Percentiles rank a stretch among this genome's conserved stretches.
Evolutionary conservation across 257 asterid species (phyloP).

Genomic region (Solanum chilense): DNA sequence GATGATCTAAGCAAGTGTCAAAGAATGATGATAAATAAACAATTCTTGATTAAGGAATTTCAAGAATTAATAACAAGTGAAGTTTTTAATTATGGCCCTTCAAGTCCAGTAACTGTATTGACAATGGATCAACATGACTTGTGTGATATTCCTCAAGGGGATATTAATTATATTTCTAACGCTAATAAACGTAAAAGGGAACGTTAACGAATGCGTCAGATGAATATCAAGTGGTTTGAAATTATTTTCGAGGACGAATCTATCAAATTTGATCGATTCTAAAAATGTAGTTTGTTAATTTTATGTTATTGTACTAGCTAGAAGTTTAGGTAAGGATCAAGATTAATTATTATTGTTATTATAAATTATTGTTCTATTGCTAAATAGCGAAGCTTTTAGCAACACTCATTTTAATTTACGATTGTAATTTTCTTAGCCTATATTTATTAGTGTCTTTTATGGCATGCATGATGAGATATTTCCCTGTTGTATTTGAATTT

Average conservation of each 20-base stretch:
- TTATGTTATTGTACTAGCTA: neutral
- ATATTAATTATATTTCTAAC: neutral
- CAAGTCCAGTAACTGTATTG: slow-evolving; percentile 69
- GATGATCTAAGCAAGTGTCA: slow-evolving; percentile 42
- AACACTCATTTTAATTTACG: neutral
- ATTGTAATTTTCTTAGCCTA: neutral
- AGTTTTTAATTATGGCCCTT: slow-evolving; percentile 11
- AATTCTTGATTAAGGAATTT: slow-evolving; percentile 1
- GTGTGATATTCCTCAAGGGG: neutral
- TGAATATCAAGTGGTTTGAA: neutral
- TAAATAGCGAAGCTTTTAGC: neutral
- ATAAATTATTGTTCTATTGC: neutral
- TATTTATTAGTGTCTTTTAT: neutral
- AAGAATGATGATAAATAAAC: slow-evolving; percentile 17
- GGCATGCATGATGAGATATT: neutral
- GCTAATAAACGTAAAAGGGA: slow-evolving; percentile 38
- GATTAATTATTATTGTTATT: neutral
- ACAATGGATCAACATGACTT: slow-evolving; percentile 8
- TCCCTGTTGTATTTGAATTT: too few species aligned
- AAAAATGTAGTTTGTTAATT: neutral
- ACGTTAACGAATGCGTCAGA: neutral
- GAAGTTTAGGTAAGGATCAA: neutral
- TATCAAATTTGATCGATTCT: neutral
- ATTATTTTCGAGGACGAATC: neutral
- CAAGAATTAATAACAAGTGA: neutral